A percentile compares a stretch with the other conserved stretches of the same genome.
Evolutionary conservation across 495 filamentous ascomycete genomes (phyloP).

Genomic region (Jackrogersella multiformis): DNA sequence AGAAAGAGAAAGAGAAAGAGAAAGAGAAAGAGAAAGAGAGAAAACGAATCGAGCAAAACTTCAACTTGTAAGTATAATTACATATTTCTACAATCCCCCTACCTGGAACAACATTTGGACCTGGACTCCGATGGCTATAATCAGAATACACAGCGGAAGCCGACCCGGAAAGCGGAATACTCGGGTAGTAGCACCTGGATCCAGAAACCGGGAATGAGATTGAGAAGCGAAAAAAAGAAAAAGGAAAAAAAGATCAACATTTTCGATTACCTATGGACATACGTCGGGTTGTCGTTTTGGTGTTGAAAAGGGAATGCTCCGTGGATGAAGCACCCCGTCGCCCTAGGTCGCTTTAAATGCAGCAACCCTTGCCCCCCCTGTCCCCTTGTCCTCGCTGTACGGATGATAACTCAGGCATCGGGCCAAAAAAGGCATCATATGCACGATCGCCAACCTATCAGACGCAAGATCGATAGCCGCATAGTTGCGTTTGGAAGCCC

Average conservation of each 20-base stretch:
- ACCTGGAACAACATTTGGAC: conserved; percentile 6
- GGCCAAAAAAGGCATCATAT: conserved; percentile 43
- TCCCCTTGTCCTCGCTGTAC: conserved; percentile 23
- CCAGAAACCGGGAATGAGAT: conserved; percentile 29
- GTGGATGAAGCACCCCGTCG: conserved; percentile 3
- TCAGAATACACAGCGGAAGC: conserved; percentile 15
- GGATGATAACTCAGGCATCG: conserved; percentile 28
- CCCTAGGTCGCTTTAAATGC: conserved; percentile 23
- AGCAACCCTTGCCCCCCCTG: conserved; percentile 18
- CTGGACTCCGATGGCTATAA: neutral
- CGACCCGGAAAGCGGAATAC: conserved; percentile 27
- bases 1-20: conserved; percentile 1
- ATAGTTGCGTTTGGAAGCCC: conserved; percentile 38
- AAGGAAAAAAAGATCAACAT: conserved; percentile 21
- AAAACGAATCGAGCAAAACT: conserved; percentile 8
- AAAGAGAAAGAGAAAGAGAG: neutral
- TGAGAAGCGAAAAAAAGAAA: conserved; percentile 18
- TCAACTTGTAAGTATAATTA: conserved; percentile 34
- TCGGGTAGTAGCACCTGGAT: conserved; percentile 15
- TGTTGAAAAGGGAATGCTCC: conserved; percentile 4
- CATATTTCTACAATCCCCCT: conserved; percentile 17
- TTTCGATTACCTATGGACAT: conserved; percentile 17
- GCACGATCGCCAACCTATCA: conserved; percentile 46
- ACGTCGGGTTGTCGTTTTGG: conserved; percentile 16
- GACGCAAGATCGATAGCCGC: conserved; percentile 43